Evolutionary conservation across 108 stramenopile genomes (phyloP), one percentile per base, ranked within the genome.

Genomic region (Cyclotella cryptica): DNA sequence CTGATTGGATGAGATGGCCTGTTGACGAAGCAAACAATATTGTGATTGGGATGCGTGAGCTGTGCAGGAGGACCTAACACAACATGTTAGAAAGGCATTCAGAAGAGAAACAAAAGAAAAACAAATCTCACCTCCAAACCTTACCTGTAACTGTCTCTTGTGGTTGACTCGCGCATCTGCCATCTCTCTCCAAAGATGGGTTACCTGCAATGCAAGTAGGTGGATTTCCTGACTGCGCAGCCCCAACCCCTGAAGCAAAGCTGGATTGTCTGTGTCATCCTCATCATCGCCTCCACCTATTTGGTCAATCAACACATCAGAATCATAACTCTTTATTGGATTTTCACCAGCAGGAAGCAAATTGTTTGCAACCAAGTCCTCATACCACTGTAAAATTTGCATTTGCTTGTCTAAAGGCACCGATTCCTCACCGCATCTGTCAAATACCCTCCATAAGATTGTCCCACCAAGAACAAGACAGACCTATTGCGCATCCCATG

Each of bases 221-320:
- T 8, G 1, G 24, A 55, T 55, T 26, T 55, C 55, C 22, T 55
- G 55, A 12, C 8, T 1, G 21, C 55, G 2, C 24, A 59, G 11
- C 14, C 9, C 28, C 49, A 68, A 52, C 14, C n/a, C 2, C 6
- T 35, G 35, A 35, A 35, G 35, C 35, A 35, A 35, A 35, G 17
- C n/a, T 3, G 18, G 2, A 29, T 43, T 15, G 14, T 47, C 19
- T 17, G n/a, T 40, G 21, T 35, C 22, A 22, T 71, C 0, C 21
- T 30, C 18, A 30, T 49, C 54, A 55, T 52, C 42, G 3, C 68
- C 35, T 18, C 39, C 35, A 17, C 7, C 63, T 18, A 12, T 41
- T 19, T n/a, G 69, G 69, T 65, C 66, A 10, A 42, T 72, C 41
- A 71, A 40, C 30, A 39, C 60, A 26, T 63, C 29, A 10, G 43